phyloP scores from a whole-genome alignment of 1,284 basidiomycete genomes.

The Athelia psychrophila region DNA sequence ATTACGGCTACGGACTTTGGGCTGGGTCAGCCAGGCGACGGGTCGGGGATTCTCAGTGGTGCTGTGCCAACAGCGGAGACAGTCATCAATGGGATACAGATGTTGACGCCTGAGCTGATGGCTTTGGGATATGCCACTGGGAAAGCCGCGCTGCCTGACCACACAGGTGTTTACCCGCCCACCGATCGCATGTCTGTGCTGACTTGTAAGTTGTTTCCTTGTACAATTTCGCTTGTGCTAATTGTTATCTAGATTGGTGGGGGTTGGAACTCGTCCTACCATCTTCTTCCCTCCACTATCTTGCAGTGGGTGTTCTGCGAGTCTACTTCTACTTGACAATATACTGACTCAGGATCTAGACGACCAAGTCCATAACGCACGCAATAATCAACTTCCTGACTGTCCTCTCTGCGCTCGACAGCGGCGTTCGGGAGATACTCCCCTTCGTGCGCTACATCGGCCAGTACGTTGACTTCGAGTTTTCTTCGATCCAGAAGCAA shows the following conservation, averaged over 20 bases:
- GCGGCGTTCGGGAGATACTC: constrained; percentile 72
- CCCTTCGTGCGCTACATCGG: constrained; percentile 78
- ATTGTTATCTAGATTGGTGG: constrained; percentile 68
- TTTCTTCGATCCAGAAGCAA: constrained; percentile 56
- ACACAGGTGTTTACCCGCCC: constrained; percentile 68
- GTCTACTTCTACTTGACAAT: neutral
- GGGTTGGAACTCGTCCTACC: constrained; percentile 74
- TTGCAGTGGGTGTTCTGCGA: constrained; percentile 42
- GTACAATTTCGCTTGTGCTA: constrained; percentile 4
- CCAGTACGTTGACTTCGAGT: constrained; percentile 74
- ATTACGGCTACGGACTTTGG: constrained; percentile 55
- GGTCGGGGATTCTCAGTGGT: constrained; percentile 62
- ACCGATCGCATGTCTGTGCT: constrained; percentile 73
- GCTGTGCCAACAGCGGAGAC: constrained; percentile 72
- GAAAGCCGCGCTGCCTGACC: constrained; percentile 61
- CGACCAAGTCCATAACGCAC: constrained; percentile 57
- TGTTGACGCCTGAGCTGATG: constrained; percentile 75
- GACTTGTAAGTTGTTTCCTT: constrained; percentile 53
- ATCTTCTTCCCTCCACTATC: constrained; percentile 57
- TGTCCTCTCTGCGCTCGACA: constrained; percentile 61
- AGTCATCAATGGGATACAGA: constrained; percentile 60
- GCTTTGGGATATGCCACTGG: constrained; percentile 75
- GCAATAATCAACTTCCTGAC: constrained; percentile 70
- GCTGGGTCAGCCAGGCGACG: constrained; percentile 53
- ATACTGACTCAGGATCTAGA: constrained; percentile 29